Base-by-base conservation (phyloP, 768 basidiomycete species). In the Ramaria sp. region DNA sequence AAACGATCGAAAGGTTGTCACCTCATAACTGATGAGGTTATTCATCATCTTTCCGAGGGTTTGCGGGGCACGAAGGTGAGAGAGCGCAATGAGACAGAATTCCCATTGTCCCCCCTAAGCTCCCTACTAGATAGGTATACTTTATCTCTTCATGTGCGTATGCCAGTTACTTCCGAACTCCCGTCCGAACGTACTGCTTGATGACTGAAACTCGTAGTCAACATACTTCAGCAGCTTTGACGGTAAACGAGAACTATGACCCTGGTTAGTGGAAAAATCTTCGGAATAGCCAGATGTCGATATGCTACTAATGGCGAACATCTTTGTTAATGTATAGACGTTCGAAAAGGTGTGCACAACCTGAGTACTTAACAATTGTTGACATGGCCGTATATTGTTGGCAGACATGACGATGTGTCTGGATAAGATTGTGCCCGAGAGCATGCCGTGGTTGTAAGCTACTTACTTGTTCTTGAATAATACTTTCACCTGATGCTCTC, bases 401-500 rank as follows among this genome's bases (percentile, higher is more conserved):
- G 38, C 13, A 88, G 93, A 96, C 66, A 94, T 96, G 92, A 84
- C 90, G 64, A 95, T 94, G 90, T 89, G 90, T 4, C 72, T 96
- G 19, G 93, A 96, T 70, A 77, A 71, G 31, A 82, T 96, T 58
- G 91, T 97, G 0, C 93, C 93, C 0, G 92, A 96, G 66, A 75
- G 67, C 13, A 72, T 94, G 13, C 70, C 80, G 52, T 95, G 92
- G 91, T 41, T 57, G 55, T 57, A 30, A 34, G 55, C 31, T 7
- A 17, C 12, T 43, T 43, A 17, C n/a, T 43, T 17, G 7, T 43
- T 10, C 10, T 13, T 41, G 39, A 9, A 5, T 9, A 2, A 19
- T 4, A 43, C 34, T 10, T 13, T 34, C 33, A 4, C n/a, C 42
- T 57, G 11, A 31, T 30, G 20, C 10, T 31, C 34, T 47, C 27